Evolutionary conservation across 495 filamentous ascomycete genomes (phyloP), one percentile per base, ranked within the genome.

Genomic region (Penicillium salamii): DNA sequence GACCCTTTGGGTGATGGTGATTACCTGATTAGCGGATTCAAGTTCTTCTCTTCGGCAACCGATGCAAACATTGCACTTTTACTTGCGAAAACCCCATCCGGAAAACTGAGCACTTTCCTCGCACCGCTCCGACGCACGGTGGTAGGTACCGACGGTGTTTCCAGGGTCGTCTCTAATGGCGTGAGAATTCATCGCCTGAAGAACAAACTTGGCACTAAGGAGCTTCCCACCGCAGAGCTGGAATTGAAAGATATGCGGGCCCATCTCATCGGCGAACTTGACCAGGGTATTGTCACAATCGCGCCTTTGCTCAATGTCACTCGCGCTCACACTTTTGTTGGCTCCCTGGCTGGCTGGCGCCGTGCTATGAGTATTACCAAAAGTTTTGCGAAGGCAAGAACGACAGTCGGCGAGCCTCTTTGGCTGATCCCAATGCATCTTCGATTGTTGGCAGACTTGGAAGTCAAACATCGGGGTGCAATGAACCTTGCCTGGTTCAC

Each of bases 11-110:
- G 36, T 21, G 65, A 47, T 9, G 69, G 69, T 1, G 65, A 66
- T 14, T 72, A 68, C 36, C 49, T 70, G 21, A 70, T 90, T 58
- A 75, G 72, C 31, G 87, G 87, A 8, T 88, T 87, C 72, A 88
- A 90, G 55, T 89, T 85, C 78, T 90, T 91, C 66, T 87, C 83
- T 3, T 84, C 79, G 1, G 86, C 86, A 0, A 89, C 85, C 1
- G 87, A 90, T 68, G 78, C 83, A 1, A 71, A 88, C 45, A 80
- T 88, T 70, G 71, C 84, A 14, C 71, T 90, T 11, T 66, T 88
- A n/a, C 78, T 91, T 3, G 87, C 87, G n/a, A 79, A 78, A 49
- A 85, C 82, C 0, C 50, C 63, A 7, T 66, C 72, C 0, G 76
- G 72, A 15, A 70, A 77, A 15, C 68, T 90, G 1, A 82, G 77